Evolutionary conservation across 139 green algal species (phyloP), one percentile per base, ranked within the genome.

Genomic region (Penium margaritaceum): DNA sequence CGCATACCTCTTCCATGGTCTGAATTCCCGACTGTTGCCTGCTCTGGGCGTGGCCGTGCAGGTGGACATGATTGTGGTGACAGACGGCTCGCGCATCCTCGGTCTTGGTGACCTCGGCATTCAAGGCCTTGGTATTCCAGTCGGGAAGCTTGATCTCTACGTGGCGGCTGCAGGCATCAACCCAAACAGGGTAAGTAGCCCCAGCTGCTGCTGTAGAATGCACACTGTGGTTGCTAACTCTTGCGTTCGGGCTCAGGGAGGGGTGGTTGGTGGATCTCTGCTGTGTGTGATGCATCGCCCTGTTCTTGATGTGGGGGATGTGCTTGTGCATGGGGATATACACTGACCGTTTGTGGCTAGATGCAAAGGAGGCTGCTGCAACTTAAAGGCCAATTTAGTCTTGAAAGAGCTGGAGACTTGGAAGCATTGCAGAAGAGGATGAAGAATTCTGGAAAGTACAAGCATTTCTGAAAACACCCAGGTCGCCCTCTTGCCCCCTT

Each of bases 141-240:
- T 94, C 29, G 89, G 92, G 34, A 97, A 98, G 86, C 84, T 98
- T 58, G 92, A 97, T 64, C 74, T 97, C 33, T 97, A 98, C 79
- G 89, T 91, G 37, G 91, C 85, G 5, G 91, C 89, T 5, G 92
- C 87, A 27, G 91, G 91, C 21, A 95, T 97, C 84, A 74, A 90
- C 34, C 73, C 68, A 35, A 66, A 55, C 21, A 71, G 37, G 64
- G 70, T 77, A 24, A 60, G 51, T 60, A 24, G 14, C n/a, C n/a
- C n/a, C n/a, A n/a, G n/a, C n/a, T n/a, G n/a, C n/a, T n/a, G n/a
- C n/a, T n/a, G n/a, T n/a, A n/a, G n/a, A n/a, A n/a, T n/a, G n/a
- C n/a, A n/a, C n/a, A n/a, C n/a, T n/a, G n/a, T n/a, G n/a, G n/a
- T n/a, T n/a, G n/a, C n/a, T n/a, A n/a, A n/a, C n/a, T n/a, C n/a